These are phyloP conservation scores for Harrya chromipes DNA, from an alignment of 768 basidiomycete species.

Conservation along the genomic window DNA sequence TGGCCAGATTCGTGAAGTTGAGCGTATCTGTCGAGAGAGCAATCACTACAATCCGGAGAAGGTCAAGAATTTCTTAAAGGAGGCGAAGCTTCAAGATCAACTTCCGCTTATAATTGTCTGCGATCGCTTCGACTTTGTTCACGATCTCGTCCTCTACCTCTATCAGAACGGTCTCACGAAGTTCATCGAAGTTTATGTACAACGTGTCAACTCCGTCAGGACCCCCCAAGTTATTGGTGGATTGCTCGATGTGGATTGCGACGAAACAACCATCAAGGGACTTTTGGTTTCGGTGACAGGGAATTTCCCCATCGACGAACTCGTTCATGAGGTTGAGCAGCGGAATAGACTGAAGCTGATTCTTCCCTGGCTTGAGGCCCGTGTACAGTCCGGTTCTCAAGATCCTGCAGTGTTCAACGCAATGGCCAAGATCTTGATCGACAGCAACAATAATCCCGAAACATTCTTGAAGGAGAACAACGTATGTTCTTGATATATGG, in stretches of 20 bases:
- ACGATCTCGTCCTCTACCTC: slow-evolving; percentile 96
- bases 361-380: slow-evolving; percentile 93
- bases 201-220: slow-evolving; percentile 94
- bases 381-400: slow-evolving; percentile 90
- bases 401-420: slow-evolving; percentile 96
- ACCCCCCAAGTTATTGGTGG: slow-evolving; percentile 98
- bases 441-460: slow-evolving; percentile 98
- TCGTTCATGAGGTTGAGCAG: slow-evolving; percentile 95
- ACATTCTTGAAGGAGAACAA: slow-evolving; percentile 98
- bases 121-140: slow-evolving; percentile 99
- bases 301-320: slow-evolving; percentile 96
- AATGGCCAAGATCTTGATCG: slow-evolving; percentile 97
- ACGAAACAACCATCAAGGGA: slow-evolving; percentile 92
- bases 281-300: slow-evolving; percentile 93
- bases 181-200: slow-evolving; percentile 99
- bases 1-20: slow-evolving; percentile 97
- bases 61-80: slow-evolving; percentile 99
- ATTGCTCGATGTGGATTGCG: slow-evolving; percentile 95
- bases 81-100: slow-evolving; percentile 94
- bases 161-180: slow-evolving; percentile 96
- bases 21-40: slow-evolving; percentile 96
- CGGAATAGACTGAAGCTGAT: slow-evolving; percentile 96
- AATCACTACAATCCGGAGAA: slow-evolving; percentile 99
- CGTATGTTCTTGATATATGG: slow-evolving; percentile 43
- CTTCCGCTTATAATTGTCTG: slow-evolving; percentile 99